These are phyloP conservation scores for Firmiana major DNA, from an alignment of 345 rosid species.

Conservation along the genomic window DNA sequence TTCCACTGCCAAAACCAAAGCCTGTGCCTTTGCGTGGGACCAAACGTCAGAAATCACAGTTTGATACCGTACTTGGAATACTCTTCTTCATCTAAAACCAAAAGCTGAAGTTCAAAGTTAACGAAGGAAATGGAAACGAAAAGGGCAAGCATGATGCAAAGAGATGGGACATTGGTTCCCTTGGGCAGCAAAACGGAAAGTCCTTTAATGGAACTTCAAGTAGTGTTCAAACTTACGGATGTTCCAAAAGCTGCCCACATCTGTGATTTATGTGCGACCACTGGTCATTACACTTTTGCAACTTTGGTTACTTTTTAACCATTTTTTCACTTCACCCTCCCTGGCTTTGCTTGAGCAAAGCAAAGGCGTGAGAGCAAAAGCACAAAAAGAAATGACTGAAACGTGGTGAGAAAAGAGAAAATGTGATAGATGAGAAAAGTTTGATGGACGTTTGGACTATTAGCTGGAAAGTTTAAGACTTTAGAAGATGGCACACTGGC, in stretches of 20 bases:
- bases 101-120: not conserved
- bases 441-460: not conserved
- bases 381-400: not conserved
- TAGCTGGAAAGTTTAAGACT: not conserved
- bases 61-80: not conserved
- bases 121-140: slow-evolving; percentile 3
- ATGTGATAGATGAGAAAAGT: not conserved
- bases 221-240: slow-evolving; percentile 7
- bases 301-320: not conserved
- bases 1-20: not conserved
- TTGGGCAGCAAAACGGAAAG: slow-evolving; percentile 21
- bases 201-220: not conserved
- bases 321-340: not conserved
- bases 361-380: not conserved
- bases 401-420: not conserved
- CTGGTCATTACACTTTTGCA: not conserved
- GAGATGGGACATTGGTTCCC: not conserved
- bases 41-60: slow-evolving; percentile 5
- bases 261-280: slow-evolving; percentile 2
- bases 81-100: not conserved
- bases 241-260: slow-evolving; percentile 6
- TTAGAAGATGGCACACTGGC: not conserved
- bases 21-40: not conserved
- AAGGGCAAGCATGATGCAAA: not conserved
- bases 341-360: not conserved